Base-by-base conservation (phyloP, 257 asterid genomes). In the Buddleja alternifolia region DNA sequence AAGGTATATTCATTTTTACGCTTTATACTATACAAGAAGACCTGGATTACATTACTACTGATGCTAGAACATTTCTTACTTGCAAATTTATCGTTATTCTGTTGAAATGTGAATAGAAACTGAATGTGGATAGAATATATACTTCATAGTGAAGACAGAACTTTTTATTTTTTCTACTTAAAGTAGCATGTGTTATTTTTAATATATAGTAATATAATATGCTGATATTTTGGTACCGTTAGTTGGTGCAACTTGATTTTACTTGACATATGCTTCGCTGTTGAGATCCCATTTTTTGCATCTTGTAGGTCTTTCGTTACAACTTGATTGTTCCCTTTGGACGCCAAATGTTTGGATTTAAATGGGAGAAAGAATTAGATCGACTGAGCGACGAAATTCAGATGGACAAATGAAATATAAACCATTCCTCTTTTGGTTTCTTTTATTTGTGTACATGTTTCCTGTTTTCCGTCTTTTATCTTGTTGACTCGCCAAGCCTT, bases 281-380 rank as follows among this genome's bases (percentile, higher is more conserved):
- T 14, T 41, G 8, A 66, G 23, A 37, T 46, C 41, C 6, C 11
- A 20, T 60, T n/a, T 29, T 45, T 4, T 63, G 51, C 34, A 9
- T 63, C 37, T 51, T 85, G 77, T 79, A 89, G 97, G 92, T 92
- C 53, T 76, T 86, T 48, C 88, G 75, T 47, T 88, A 89, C 85
- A 92, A 92, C 72, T 86, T 92, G 32, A 90, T 92, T 48, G 98
- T 86, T 52, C 97, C 97, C 10, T 92, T 86, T 70, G 95, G 98
- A 12, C 93, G 97, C 67, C 97, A 92, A 51, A 89, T 92, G 85
- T 20, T 25, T 12, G 97, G 96, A 70, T 81, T 83, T 37, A 87
- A 84, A 80, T 92, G 98, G 98, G 96, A 92, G 81, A 86, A 80
- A 73, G 97, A 92, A 74, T 56, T 90, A 25, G 85, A 84, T 51